These are phyloP conservation scores for Aspergillus taichungensis DNA, from an alignment of 495 filamentous ascomycete genomes.

Conservation along the genomic window DNA sequence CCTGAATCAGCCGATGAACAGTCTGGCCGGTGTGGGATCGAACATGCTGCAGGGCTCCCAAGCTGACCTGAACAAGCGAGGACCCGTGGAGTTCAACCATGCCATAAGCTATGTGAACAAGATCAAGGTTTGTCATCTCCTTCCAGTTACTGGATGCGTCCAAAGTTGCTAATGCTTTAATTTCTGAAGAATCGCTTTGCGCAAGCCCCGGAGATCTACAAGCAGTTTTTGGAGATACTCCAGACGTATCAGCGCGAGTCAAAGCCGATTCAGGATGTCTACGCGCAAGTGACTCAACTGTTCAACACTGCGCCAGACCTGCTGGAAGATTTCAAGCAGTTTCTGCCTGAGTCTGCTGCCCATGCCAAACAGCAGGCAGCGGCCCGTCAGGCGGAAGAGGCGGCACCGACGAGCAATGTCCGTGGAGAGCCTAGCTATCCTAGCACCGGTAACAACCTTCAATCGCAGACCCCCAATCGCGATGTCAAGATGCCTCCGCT, in stretches of 20 bases:
- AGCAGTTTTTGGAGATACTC: constrained; percentile 96
- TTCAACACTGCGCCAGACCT: constrained; percentile 95
- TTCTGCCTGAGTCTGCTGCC: constrained; percentile 91
- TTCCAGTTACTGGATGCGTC: not conserved
- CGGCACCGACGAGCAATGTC: constrained; percentile 51
- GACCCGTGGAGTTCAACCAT: constrained; percentile 98
- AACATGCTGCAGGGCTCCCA: constrained; percentile 45
- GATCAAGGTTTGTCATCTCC: constrained; percentile 72
- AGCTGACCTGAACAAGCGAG: constrained; percentile 68
- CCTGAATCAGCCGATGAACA: constrained; percentile 40
- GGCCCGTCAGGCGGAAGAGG: constrained; percentile 57
- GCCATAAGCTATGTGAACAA: constrained; percentile 99
- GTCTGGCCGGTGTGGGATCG: constrained; percentile 34
- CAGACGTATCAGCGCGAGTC: constrained; percentile 98
- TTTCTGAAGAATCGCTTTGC: constrained; percentile 78
- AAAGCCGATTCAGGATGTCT: constrained; percentile 97
- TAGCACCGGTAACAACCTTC: constrained; percentile 23
- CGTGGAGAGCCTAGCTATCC: constrained; percentile 44
- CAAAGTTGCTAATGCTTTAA: not conserved
- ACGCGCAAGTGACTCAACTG: constrained; percentile 89
- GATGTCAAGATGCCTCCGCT: constrained; percentile 80
- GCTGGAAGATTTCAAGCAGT: constrained; percentile 97
- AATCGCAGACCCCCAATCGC: constrained; percentile 43
- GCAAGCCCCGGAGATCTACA: constrained; percentile 94
- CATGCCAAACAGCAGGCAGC: constrained; percentile 67